Conservation (phyloP, 2,329 filamentous ascomycete genomes). For the Fusarium sp. region DNA sequence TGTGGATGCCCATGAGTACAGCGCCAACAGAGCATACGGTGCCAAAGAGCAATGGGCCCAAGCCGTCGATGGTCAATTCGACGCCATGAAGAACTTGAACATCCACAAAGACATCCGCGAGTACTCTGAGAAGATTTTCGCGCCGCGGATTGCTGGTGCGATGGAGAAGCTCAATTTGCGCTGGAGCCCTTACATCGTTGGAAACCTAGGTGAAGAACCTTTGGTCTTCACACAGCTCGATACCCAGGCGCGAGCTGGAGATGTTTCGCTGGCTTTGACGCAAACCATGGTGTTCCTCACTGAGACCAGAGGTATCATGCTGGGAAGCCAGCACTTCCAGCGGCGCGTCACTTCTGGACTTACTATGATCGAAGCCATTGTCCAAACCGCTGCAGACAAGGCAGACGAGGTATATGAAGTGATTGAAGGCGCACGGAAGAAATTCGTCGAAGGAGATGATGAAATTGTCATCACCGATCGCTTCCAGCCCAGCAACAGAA, state of each 20-base stretch:
- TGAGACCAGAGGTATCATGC: slow-evolving; percentile 45
- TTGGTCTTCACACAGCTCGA: slow-evolving; percentile 43
- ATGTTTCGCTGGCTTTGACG: slow-evolving; percentile 41
- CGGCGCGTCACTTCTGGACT: slow-evolving; percentile 45
- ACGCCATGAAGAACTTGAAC: slow-evolving; percentile 45
- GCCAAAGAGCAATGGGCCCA: slow-evolving; percentile 39
- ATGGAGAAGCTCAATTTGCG: slow-evolving; percentile 40
- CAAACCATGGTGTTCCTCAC: slow-evolving; percentile 44
- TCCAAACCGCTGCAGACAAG: slow-evolving; percentile 43
- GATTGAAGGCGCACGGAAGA: slow-evolving; percentile 37
- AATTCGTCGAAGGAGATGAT: slow-evolving; percentile 37
- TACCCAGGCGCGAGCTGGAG: slow-evolving; percentile 40
- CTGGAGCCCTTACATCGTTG: slow-evolving; percentile 45
- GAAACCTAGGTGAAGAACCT: slow-evolving; percentile 16
- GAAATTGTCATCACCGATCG: slow-evolving; percentile 44
- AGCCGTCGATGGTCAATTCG: slow-evolving; percentile 43
- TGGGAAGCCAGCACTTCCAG: slow-evolving; percentile 49
- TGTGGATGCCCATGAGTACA: slow-evolving; percentile 44
- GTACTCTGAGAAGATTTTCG: slow-evolving; percentile 35
- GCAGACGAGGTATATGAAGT: slow-evolving; percentile 31
- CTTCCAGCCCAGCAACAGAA: slow-evolving; percentile 34
- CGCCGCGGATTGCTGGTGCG: slow-evolving; percentile 30
- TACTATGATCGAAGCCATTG: slow-evolving; percentile 39
- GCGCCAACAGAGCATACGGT: slow-evolving; percentile 41
- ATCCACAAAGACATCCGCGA: slow-evolving; percentile 45